Evolutionary conservation across 495 filamentous ascomycete species (phyloP).

Genomic region (Penicillium cataractarum): DNA sequence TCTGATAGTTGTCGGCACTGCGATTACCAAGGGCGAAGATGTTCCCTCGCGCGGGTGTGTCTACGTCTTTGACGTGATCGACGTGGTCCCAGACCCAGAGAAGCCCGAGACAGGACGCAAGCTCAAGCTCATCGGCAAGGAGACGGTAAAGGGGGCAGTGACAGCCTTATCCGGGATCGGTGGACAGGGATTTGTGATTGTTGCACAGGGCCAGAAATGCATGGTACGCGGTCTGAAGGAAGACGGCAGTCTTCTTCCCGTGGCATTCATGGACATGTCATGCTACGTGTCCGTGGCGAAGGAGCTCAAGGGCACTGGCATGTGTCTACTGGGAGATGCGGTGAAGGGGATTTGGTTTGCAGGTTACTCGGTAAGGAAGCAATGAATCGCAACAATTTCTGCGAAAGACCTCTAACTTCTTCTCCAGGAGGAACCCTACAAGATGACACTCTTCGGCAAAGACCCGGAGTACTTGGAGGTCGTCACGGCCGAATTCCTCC

Average conservation of each 20-base stretch:
- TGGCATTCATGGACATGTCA: slow-evolving; percentile 98
- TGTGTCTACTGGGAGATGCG: slow-evolving; percentile 84
- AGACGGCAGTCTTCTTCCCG: slow-evolving; percentile 85
- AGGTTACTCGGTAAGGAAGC: slow-evolving; percentile 71
- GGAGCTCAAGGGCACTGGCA: slow-evolving; percentile 77
- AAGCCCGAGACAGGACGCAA: slow-evolving; percentile 81
- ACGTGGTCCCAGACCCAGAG: slow-evolving; percentile 86
- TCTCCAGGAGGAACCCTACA: slow-evolving; percentile 81
- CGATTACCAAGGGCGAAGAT: slow-evolving; percentile 84
- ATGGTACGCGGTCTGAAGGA: slow-evolving; percentile 97
- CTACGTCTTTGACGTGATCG: slow-evolving; percentile 89
- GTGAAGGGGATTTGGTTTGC: slow-evolving; percentile 94
- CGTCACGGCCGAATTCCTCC: slow-evolving; percentile 83
- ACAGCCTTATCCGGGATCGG: slow-evolving; percentile 85
- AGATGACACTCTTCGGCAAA: slow-evolving; percentile 92
- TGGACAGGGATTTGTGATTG: slow-evolving; percentile 88
- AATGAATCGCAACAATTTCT: not conserved
- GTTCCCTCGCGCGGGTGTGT: slow-evolving; percentile 80
- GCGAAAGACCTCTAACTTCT: not conserved
- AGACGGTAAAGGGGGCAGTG: slow-evolving; percentile 92
- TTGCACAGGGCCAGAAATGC: slow-evolving; percentile 93
- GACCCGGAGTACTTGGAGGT: slow-evolving; percentile 75
- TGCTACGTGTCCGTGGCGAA: slow-evolving; percentile 84
- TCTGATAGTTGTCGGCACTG: slow-evolving; percentile 83
- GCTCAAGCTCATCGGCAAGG: slow-evolving; percentile 82